Conservation (phyloP, 2,329 filamentous ascomycete genomes). For the Diaporthe ampelina region DNA sequence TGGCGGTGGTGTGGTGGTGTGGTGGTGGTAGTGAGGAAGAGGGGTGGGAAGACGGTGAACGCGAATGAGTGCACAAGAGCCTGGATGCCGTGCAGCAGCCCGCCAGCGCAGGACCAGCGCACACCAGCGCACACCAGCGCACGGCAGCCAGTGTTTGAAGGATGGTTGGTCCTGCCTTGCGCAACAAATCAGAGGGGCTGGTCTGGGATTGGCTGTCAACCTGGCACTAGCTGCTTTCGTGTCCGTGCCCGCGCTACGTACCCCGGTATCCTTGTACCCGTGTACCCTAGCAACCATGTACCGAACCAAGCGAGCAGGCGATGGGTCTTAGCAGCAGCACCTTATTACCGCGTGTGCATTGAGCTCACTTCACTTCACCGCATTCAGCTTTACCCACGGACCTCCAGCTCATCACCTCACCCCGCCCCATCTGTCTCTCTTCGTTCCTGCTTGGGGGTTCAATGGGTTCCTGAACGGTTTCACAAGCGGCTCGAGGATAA, state of each 20-base stretch:
- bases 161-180: constrained; percentile 28
- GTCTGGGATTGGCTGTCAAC: constrained; percentile 30
- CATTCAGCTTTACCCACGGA: constrained; percentile 27
- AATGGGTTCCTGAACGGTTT: constrained; percentile 5
- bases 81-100: constrained; percentile 19
- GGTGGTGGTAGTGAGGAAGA: constrained; percentile 7
- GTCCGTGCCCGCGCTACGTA: constrained; percentile 19
- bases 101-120: constrained; percentile 26
- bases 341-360: not conserved
- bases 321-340: not conserved
- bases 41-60: constrained; percentile 24
- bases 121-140: constrained; percentile 24
- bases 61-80: constrained; percentile 31
- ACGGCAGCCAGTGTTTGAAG: constrained; percentile 31
- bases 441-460: not conserved
- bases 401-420: not conserved
- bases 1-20: constrained; percentile 12
- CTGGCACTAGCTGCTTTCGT: constrained; percentile 21
- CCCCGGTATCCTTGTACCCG: constrained; percentile 4
- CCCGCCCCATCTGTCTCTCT: constrained; percentile 10
- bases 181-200: constrained; percentile 34
- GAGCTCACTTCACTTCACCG: not conserved
- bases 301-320: not conserved
- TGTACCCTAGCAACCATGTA: not conserved
- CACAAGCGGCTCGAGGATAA: not conserved